Conservation (phyloP, 1,284 basidiomycete species). For the Thelephora terrestris region DNA sequence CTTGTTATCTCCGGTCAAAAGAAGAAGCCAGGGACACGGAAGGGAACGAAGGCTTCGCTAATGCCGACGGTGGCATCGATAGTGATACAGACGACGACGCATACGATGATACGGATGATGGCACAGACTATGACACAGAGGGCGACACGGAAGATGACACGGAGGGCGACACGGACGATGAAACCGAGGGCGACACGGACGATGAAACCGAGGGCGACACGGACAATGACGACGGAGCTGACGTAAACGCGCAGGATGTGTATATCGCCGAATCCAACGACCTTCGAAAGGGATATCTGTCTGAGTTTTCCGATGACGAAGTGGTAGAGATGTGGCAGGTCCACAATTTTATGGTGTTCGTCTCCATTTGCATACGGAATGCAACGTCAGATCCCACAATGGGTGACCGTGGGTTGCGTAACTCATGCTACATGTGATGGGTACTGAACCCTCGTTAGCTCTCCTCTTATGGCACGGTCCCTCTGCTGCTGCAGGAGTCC, state of each 20-base stretch:
- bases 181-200: neutral
- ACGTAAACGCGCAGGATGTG: too few relatives aligned
- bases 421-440: too few relatives aligned
- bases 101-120: neutral
- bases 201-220: neutral
- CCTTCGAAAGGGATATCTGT: neutral
- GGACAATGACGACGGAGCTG: neutral
- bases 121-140: neutral
- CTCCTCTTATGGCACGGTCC: too few relatives aligned
- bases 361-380: neutral
- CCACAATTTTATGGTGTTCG: slow-evolving; percentile 3
- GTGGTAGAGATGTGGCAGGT: slow-evolving; percentile 8
- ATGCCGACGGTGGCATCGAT: slow-evolving; percentile 9
- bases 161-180: neutral
- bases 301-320: slow-evolving; percentile 7
- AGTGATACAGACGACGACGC: slow-evolving; percentile 6
- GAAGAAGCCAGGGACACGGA: neutral
- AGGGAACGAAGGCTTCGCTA: slow-evolving; percentile 3
- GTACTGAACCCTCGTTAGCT: too few relatives aligned
- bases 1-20: neutral
- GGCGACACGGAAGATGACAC: neutral
- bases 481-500: too few relatives aligned
- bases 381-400: neutral
- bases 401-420: neutral
- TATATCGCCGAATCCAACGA: too few relatives aligned